phyloP scores from a whole-genome alignment of 2,329 filamentous ascomycete genomes.

The Cephalotrichum gorgonifer region DNA sequence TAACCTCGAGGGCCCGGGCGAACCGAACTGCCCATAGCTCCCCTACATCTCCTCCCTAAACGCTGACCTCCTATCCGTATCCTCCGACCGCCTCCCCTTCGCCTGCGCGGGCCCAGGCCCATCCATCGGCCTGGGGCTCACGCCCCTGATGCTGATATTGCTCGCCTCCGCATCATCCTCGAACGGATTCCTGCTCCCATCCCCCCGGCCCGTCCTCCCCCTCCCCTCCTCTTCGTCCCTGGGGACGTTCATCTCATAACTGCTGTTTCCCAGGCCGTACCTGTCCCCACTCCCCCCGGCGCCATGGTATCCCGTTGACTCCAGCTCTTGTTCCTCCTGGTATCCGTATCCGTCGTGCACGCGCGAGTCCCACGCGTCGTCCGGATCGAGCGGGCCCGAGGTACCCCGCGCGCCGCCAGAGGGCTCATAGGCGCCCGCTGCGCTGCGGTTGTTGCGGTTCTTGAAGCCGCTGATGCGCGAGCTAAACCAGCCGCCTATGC shows the following conservation, averaged over 20 bases:
- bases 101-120: too few relatives aligned
- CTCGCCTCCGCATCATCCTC: slow-evolving; percentile 48
- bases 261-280: slow-evolving; percentile 25
- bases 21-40: too few relatives aligned
- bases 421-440: slow-evolving; percentile 61
- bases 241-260: slow-evolving; percentile 40
- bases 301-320: slow-evolving; percentile 20
- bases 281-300: neutral
- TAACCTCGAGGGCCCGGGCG: too few relatives aligned
- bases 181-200: neutral
- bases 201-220: slow-evolving; percentile 16
- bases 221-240: slow-evolving; percentile 29
- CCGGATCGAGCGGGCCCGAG: slow-evolving; percentile 64
- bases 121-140: slow-evolving; percentile 67
- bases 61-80: slow-evolving; percentile 46
- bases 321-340: slow-evolving; percentile 27
- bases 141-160: slow-evolving; percentile 52
- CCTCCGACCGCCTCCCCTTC: slow-evolving; percentile 16
- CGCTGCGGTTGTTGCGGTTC: slow-evolving; percentile 54
- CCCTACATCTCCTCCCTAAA: slow-evolving; percentile 58
- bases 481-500: slow-evolving; percentile 63
- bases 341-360: slow-evolving; percentile 57
- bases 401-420: slow-evolving; percentile 31
- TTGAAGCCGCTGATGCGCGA: slow-evolving; percentile 54
- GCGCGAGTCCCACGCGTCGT: slow-evolving; percentile 77